Base-by-base conservation (phyloP, 768 basidiomycete species). In the Mycena rebaudengoi region DNA sequence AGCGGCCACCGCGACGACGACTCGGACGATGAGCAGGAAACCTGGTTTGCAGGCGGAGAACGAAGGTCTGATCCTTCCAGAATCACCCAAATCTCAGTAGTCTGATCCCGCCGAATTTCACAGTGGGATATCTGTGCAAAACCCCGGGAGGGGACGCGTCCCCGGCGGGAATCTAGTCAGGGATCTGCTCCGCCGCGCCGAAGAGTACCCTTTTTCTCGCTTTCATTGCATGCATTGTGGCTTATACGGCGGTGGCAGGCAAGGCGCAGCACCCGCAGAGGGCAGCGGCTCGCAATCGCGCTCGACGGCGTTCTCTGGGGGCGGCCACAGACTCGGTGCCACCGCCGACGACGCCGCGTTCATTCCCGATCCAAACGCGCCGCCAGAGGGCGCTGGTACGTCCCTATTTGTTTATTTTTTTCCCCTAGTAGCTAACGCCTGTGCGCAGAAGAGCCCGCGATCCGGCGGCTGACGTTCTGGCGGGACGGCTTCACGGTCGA, bases 401-500 rank as follows among this genome's bases (percentile, higher is more conserved):
- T 64, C n/a, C 80, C 79, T 0, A 77, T 75, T n/a, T n/a, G n/a
- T n/a, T n/a, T n/a, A n/a, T n/a, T n/a, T n/a, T n/a, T n/a, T n/a
- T n/a, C n/a, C n/a, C n/a, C n/a, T n/a, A n/a, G n/a, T n/a, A n/a
- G n/a, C n/a, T n/a, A n/a, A n/a, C n/a, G n/a, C n/a, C n/a, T n/a
- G n/a, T n/a, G n/a, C n/a, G 37, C n/a, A 57, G 66, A 56, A 3
- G 62, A 60, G 16, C 63, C 55, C 18, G 62, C 79, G 5, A 82
- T 85, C 37, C 83, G 91, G 5, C 78, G 84, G 43, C 76, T 92
- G 25, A 91, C 86, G 0, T 90, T 93, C 77, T 93, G 91, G 91
- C 78, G 85, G 25, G 83, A 91, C 43, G 91, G 91, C 0, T 92
- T 92, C 77, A 87, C 84, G 32, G 83, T 93, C 48, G 88, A 92